Evolutionary conservation across 768 basidiomycete species (phyloP).

Genomic region (Kwoniella sp.): DNA sequence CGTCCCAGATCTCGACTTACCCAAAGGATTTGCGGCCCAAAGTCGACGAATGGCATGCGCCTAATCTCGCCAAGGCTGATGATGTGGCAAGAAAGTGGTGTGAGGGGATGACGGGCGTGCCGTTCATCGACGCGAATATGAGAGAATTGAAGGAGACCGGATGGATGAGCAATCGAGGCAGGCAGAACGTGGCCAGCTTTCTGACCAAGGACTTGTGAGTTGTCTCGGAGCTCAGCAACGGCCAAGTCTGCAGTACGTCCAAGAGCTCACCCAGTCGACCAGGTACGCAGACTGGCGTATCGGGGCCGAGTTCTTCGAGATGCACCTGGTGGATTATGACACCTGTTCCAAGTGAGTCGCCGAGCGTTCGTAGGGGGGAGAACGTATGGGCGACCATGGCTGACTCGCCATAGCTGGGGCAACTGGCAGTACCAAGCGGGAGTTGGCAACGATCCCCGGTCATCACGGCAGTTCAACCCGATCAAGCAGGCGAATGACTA

Average conservation of each 20-base stretch:
- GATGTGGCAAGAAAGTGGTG: constrained; percentile 46
- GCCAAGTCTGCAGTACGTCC: no score
- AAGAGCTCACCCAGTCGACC: no score
- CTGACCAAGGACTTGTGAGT: constrained; percentile 51
- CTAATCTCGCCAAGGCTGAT: constrained; percentile 30
- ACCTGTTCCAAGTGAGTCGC: constrained; percentile 63
- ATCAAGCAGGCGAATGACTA: constrained; percentile 50
- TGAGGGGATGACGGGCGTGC: constrained; percentile 51
- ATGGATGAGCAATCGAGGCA: constrained; percentile 53
- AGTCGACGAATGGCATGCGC: constrained; percentile 27
- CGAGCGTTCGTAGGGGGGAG: no score
- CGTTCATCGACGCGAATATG: constrained; percentile 53
- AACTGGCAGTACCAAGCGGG: constrained; percentile 49
- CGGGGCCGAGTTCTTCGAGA: constrained; percentile 55
- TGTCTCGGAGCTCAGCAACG: neutral
- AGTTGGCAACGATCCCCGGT: constrained; percentile 49
- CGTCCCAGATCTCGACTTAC: constrained; percentile 40
- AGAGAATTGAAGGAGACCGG: constrained; percentile 50
- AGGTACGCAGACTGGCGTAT: constrained; percentile 53
- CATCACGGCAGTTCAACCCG: constrained; percentile 49
- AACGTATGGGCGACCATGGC: no score
- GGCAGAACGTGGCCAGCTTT: constrained; percentile 55
- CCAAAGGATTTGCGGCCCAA: constrained; percentile 27
- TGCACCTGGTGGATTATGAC: constrained; percentile 52
- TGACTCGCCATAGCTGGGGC: constrained; percentile 47